A percentile compares a stretch with the other conserved stretches of the same genome.
Evolutionary conservation across 495 filamentous ascomycete genomes (phyloP).

Genomic region (Lentithecium fluviatile): DNA sequence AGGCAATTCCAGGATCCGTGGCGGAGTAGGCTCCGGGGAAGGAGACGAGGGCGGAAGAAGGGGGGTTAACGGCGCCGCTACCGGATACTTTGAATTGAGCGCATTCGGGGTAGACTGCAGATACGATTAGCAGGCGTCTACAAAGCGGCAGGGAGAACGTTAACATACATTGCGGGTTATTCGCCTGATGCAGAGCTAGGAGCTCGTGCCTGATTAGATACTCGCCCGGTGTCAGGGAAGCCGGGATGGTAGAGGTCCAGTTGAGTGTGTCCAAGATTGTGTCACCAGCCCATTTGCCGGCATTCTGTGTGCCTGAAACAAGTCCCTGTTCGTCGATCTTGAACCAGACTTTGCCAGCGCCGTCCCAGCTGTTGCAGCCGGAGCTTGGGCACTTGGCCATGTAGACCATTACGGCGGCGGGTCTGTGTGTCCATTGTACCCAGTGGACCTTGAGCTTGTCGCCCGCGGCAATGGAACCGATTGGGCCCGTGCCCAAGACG

Average conservation of each 20-base stretch:
- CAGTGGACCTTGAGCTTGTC: conserved; percentile 25
- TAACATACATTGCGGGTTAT: conserved; percentile 31
- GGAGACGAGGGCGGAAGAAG: conserved; percentile 38
- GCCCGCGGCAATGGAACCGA: conserved; percentile 25
- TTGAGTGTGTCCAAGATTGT: conserved; percentile 25
- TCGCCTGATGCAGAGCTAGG: conserved; percentile 31
- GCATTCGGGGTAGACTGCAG: conserved; percentile 46
- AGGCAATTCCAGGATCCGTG: conserved; percentile 26
- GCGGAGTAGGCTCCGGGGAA: conserved; percentile 41
- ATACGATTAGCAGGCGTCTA: not conserved
- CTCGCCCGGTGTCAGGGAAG: conserved; percentile 28
- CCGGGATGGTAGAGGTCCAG: conserved; percentile 30
- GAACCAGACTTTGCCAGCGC: conserved; percentile 33
- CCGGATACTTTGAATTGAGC: conserved; percentile 48
- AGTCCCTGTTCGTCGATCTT: conserved; percentile 35
- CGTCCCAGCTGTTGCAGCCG: conserved; percentile 30
- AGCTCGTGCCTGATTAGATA: conserved; percentile 38
- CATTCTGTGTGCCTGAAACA: conserved; percentile 27
- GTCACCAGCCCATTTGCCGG: conserved; percentile 32
- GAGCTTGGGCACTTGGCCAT: conserved; percentile 34
- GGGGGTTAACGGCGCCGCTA: conserved; percentile 36
- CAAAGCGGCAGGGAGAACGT: not conserved
- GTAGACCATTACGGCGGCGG: conserved; percentile 32
- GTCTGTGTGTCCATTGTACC: conserved; percentile 34
- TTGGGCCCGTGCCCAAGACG: conserved; percentile 23